Base-by-base conservation (phyloP, 148 eudicot genomes). In the Camellia japonica region DNA sequence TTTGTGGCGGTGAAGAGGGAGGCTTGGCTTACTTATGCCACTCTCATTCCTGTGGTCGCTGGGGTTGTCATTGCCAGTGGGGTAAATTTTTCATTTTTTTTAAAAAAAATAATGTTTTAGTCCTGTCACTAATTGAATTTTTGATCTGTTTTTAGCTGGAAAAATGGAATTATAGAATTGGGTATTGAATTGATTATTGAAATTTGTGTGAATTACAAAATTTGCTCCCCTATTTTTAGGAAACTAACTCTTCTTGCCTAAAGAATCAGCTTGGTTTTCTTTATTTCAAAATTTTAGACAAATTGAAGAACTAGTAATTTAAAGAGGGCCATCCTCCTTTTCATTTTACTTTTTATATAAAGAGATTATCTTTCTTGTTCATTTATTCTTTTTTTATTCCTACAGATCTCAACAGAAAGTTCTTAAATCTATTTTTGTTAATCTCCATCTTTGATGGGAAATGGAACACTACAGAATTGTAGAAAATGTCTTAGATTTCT, bases 41-140 rank as follows among this genome's bases (percentile, higher is more conserved):
- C 93, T 15, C 90, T 93, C 46, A 52, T 93, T 54, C 97, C 97
- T 43, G 97, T 93, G 49, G 97, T 93, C 64, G 83, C 93, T 38
- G 97, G 97, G 42, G 95, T 91, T 8, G 66, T 91, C 77, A 93
- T 93, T 80, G 97, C 97, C 61, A 93, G 95, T 71, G 97, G 97
- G 97, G 97, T 93, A 90, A 59, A 5, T 3, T 76, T 70, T 44
- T 43, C 13, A 4, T 19, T 4, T 18, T 51, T 16, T 5, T 15
- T 30, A 1, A 0, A 30, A 30, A 30, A 30, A 30, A 30, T 30
- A 1, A 66, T 13, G 2, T 8, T 63, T 3, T 38, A n/a, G 1
- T 16, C 47, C 8, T 59, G 15, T 59, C 41, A 44, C 13, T 6
- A 16, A 60, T 71, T 67, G 30, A 3, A 16, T 10, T 64, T 20